phyloP scores from a whole-genome alignment of 148 eudicot species.

The Drosera capensis region DNA sequence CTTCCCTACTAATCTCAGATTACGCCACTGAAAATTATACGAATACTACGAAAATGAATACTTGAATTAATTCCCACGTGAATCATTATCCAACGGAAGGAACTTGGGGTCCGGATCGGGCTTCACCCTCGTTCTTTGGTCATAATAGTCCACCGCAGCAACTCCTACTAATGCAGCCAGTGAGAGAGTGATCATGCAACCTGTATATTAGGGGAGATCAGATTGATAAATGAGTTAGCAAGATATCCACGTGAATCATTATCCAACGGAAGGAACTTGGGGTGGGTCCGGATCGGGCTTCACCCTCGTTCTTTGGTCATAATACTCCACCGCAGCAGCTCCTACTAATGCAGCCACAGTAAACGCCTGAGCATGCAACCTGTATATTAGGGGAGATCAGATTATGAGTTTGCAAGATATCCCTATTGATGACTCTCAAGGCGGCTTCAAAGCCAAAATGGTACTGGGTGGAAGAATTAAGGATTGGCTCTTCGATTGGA shows the following conservation, averaged over 20 bases:
- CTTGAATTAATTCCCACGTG: slow-evolving; percentile 28
- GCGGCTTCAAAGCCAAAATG: not conserved
- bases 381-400: slow-evolving; percentile 7
- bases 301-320: slow-evolving; percentile 32
- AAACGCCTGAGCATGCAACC: slow-evolving; percentile 82
- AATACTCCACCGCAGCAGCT: slow-evolving; percentile 68
- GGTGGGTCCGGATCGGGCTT: slow-evolving; percentile 32
- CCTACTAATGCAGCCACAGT: slow-evolving; percentile 65
- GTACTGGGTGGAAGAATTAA: too few relatives aligned
- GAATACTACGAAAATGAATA: too few relatives aligned
- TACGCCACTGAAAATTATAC: too few relatives aligned
- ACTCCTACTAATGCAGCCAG: slow-evolving; percentile 73
- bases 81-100: slow-evolving; percentile 18
- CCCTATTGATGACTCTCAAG: too few relatives aligned
- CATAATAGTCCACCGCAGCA: slow-evolving; percentile 63
- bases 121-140: slow-evolving; percentile 31
- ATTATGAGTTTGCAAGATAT: too few relatives aligned
- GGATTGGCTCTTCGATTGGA: too few relatives aligned
- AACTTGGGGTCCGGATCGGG: slow-evolving; percentile 31
- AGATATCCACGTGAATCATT: slow-evolving; percentile 21
- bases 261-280: slow-evolving; percentile 28
- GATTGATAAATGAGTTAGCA: not conserved
- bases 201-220: slow-evolving; percentile 14
- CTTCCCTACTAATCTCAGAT: too few relatives aligned
- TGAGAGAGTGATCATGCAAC: slow-evolving; percentile 72